Conservation (phyloP, 768 basidiomycete species). For the Dioszegia crocea region DNA sequence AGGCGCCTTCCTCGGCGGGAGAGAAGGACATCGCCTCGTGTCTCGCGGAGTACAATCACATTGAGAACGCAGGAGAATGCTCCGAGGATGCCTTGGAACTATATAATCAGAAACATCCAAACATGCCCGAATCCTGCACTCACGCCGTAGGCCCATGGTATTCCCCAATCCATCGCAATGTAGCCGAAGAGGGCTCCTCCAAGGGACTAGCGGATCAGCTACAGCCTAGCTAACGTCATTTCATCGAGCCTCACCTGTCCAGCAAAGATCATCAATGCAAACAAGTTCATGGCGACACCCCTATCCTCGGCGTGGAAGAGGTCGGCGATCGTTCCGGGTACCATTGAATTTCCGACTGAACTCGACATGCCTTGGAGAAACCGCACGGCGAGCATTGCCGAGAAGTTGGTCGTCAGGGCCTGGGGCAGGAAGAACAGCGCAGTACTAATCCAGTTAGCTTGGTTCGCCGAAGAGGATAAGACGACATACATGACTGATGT, state of each 20-base stretch:
- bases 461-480: no score
- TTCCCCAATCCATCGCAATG: constrained; percentile 29
- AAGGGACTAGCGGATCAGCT: constrained; percentile 13
- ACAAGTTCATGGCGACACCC: constrained; percentile 43
- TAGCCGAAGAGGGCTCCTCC: constrained; percentile 32
- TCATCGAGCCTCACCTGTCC: constrained; percentile 20
- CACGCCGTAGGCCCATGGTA: constrained; percentile 43
- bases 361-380: constrained; percentile 37
- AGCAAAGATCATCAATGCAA: constrained; percentile 33
- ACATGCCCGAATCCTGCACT: no score
- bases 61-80: constrained; percentile 28
- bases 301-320: constrained; percentile 33
- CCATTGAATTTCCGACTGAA: constrained; percentile 47
- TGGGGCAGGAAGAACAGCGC: constrained; percentile 41
- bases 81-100: constrained; percentile 34
- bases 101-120: neutral
- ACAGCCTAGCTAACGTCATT: neutral
- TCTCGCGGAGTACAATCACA: constrained; percentile 36
- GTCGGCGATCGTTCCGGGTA: constrained; percentile 46
- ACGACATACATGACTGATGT: constrained; percentile 31
- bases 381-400: constrained; percentile 29
- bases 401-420: constrained; percentile 21
- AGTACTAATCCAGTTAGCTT: constrained; percentile 24
- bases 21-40: constrained; percentile 41
- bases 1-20: constrained; percentile 30